phyloP scores from a whole-genome alignment of 1,139 yeast species.

The Magnusiomyces tetraspermus region DNA sequence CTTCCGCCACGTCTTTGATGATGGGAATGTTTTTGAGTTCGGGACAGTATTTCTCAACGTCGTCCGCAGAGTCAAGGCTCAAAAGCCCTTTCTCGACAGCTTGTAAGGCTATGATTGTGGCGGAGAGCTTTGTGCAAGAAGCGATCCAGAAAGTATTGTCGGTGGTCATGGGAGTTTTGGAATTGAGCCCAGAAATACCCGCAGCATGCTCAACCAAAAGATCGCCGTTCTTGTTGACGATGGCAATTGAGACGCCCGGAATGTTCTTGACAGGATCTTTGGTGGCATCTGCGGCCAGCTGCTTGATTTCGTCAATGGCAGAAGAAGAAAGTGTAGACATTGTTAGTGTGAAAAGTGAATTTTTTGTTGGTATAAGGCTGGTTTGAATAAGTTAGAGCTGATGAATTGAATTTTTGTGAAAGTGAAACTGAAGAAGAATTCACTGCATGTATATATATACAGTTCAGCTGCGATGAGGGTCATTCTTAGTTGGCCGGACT shows the following conservation, averaged over 20 bases:
- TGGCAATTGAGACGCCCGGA: conserved; percentile 13
- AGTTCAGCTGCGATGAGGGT: too few species aligned
- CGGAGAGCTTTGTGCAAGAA: conserved; percentile 43
- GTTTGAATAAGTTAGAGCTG: too few species aligned
- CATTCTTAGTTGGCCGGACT: too few species aligned
- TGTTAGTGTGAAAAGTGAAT: background rate
- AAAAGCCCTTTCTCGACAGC: conserved; percentile 40
- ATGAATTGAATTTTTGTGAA: too few species aligned
- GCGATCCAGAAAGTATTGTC: conserved; percentile 36
- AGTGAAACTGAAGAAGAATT: too few species aligned
- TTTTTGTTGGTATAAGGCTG: background rate
- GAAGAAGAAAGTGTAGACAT: conserved; percentile 13
- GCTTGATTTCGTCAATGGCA: conserved; percentile 4
- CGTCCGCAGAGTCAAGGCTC: conserved; percentile 34
- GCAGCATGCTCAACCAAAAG: conserved; percentile 13
- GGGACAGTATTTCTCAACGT: conserved; percentile 34
- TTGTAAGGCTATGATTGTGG: conserved; percentile 40
- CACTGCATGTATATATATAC: too few species aligned
- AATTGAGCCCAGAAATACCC: conserved; percentile 23
- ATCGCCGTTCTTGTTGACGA: conserved; percentile 15
- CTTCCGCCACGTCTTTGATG: conserved; percentile 33
- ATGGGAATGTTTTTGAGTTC: conserved; percentile 37
- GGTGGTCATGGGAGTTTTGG: conserved; percentile 20
- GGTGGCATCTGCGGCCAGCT: conserved; percentile 10
- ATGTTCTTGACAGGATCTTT: conserved; percentile 7